A percentile compares a stretch with the other conserved stretches of the same genome.
phyloP scores from a whole-genome alignment of 495 filamentous ascomycete species.

The Neurospora pannonica region DNA sequence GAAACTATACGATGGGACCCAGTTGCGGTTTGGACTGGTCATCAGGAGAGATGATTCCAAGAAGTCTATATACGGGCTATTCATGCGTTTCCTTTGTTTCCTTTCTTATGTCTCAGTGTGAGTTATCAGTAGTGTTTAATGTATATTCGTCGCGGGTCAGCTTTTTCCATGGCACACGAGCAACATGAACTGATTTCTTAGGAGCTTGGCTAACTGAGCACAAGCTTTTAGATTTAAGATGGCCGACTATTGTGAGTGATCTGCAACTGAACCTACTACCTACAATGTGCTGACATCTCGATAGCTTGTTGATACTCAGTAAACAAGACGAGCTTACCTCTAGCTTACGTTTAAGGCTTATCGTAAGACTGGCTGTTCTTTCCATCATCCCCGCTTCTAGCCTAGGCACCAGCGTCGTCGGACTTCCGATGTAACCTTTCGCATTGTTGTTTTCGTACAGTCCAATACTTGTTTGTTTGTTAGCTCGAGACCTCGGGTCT shows the following conservation, averaged over 20 bases:
- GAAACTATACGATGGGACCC: not conserved
- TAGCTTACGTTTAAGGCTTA: too few species aligned
- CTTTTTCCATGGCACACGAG: not conserved
- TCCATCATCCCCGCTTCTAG: too few species aligned
- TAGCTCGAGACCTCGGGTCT: too few species aligned
- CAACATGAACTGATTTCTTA: too few species aligned
- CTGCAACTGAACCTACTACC: not conserved
- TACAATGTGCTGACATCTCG: not conserved
- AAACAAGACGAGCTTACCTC: too few species aligned
- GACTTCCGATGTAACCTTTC: too few species aligned
- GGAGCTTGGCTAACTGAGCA: too few species aligned
- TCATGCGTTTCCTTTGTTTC: not conserved
- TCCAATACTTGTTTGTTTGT: too few species aligned
- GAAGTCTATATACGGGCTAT: not conserved
- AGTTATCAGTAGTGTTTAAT: not conserved
- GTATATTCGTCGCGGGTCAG: not conserved
- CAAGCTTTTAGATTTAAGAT: not conserved
- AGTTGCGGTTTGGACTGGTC: not conserved
- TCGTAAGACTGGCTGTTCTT: too few species aligned
- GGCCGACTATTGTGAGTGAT: not conserved
- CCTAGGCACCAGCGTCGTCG: too few species aligned
- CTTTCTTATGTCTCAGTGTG: not conserved
- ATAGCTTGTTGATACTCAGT: too few species aligned
- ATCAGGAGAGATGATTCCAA: not conserved
- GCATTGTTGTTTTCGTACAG: too few species aligned